These are phyloP conservation scores for Elsinoe fawcettii DNA, from an alignment of 2,329 filamentous ascomycete genomes.

Conservation along the genomic window DNA sequence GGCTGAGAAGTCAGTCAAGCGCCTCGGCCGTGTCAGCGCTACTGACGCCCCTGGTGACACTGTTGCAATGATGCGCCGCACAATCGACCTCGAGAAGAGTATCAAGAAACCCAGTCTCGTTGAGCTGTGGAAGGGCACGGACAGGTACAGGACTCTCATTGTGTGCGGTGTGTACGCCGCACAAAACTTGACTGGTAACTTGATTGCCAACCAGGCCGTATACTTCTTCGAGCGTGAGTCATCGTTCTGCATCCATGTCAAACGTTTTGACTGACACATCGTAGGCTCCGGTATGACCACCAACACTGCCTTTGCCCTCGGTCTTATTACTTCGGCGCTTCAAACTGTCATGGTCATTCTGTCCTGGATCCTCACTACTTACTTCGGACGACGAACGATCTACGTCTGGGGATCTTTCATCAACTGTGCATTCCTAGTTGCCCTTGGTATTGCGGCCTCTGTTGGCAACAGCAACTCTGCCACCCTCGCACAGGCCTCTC, in stretches of 20 bases:
- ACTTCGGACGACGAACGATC: constrained; percentile 56
- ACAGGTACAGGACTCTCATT: constrained; percentile 48
- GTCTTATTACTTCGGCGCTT: constrained; percentile 57
- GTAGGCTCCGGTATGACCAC: constrained; percentile 48
- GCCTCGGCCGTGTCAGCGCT: constrained; percentile 41
- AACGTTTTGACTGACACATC: constrained; percentile 23
- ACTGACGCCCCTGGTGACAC: constrained; percentile 32
- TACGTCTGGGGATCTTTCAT: constrained; percentile 54
- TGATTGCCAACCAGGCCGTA: constrained; percentile 56
- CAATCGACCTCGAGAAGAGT: constrained; percentile 46
- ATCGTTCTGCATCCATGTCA: constrained; percentile 8
- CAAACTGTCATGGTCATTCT: constrained; percentile 57
- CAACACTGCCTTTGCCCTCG: constrained; percentile 52
- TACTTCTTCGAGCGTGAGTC: constrained; percentile 48
- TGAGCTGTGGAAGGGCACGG: constrained; percentile 50
- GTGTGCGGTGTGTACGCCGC: constrained; percentile 51
- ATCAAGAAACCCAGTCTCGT: constrained; percentile 41
- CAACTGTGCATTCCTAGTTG: constrained; percentile 48
- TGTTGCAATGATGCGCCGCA: constrained; percentile 54
- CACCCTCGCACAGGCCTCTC: constrained; percentile 50
- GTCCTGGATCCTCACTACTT: constrained; percentile 59
- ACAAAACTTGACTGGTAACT: constrained; percentile 54
- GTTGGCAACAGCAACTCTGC: constrained; percentile 34
- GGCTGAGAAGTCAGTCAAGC: constrained; percentile 40
- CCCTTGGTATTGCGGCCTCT: constrained; percentile 53